Evolutionary conservation across 768 basidiomycete species (phyloP), one percentile per base, ranked within the genome.

Genomic region (Psilocybe sp.): DNA sequence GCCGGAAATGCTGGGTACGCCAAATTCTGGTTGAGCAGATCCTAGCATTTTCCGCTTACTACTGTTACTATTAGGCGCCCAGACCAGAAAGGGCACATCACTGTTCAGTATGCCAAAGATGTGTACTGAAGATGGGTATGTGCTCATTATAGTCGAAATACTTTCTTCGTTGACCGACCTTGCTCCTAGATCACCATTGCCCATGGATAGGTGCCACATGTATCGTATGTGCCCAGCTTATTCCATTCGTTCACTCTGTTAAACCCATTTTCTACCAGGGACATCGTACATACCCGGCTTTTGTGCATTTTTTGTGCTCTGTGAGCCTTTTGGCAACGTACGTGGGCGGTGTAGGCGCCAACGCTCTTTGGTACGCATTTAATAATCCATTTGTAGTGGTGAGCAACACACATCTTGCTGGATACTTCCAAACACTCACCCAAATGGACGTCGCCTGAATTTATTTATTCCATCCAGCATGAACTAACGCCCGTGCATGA

Each of bases 91-190:
- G 91, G 42, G 68, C 88, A 1, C 90, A 92, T 60, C 90, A 93
- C 60, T 93, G 89, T 60, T 77, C 74, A 12, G 62, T 77, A 31
- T 93, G 90, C 62, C 80, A 82, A 34, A 77, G 88, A 34, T 92
- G 91, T 61, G 85, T 92, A 10, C 68, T 92, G 35, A 92, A 91
- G 69, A 85, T 91, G 87, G 90, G 89, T 89, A 45, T 49, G 84
- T 67, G 15, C 20, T 45, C 13, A n/a, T 23, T 37, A n/a, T 43
- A 40, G 32, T 20, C 13, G 13, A 34, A 3, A 31, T 28, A 44
- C 5, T 7, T 18, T 6, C n/a, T 33, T 34, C 44, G 11, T 47
- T 40, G 41, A 19, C 18, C 44, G 28, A 32, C 23, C 14, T 7
- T 23, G 5, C 16, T 40, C 42, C 15, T 57, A 92, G 89, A 93